Base-by-base conservation (phyloP, 257 asterid species). In the Nicotiana benthamiana region DNA sequence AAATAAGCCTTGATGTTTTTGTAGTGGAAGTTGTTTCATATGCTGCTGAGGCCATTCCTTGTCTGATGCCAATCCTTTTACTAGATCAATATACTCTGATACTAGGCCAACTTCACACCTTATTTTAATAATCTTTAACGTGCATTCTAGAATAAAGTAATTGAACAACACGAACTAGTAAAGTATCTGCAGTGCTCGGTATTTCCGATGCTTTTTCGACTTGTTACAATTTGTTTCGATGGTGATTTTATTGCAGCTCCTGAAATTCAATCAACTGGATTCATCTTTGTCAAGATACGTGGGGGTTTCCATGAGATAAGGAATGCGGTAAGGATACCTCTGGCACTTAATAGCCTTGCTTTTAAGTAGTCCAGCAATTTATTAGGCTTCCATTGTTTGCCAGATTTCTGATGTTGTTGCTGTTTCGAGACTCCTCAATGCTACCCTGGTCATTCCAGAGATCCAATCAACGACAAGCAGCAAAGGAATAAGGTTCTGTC, bases 381-480 rank as follows among this genome's bases (percentile, higher is more conserved):
- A 74, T 72, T 81, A 28, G 17, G 65, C 85, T 52, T 20, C 32
- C n/a, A 40, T 80, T 17, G 24, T 60, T 64, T 70, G 80, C 61
- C 88, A 96, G 99, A 96, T 96, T 77, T 91, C 92, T 82, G 99
- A 94, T 89, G 96, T 90, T 56, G 99, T 96, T 82, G 97, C 89
- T 75, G 90, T 94, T 76, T 88, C 97, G 64, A 94, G 99, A 59
- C 93, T 96, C 85, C 96, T 96, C 57, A 96, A 96, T 84, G 98
- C 97, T 59, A 92, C 99, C 1, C 83, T 96, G 28, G 99, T 96
- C 78, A 87, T 96, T 83, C 99, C 99, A 2, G 97, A 92, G 90
- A 84, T 96, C 83, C 99, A 96, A 84, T 92, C 99, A 84, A 96
- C 99, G n/a, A 96, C 97, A 75, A 94, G 97, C 86, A 94, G 97